These are phyloP conservation scores for Nepenthes gracilis DNA, from an alignment of 148 eudicot genomes.

Conservation along the genomic window DNA sequence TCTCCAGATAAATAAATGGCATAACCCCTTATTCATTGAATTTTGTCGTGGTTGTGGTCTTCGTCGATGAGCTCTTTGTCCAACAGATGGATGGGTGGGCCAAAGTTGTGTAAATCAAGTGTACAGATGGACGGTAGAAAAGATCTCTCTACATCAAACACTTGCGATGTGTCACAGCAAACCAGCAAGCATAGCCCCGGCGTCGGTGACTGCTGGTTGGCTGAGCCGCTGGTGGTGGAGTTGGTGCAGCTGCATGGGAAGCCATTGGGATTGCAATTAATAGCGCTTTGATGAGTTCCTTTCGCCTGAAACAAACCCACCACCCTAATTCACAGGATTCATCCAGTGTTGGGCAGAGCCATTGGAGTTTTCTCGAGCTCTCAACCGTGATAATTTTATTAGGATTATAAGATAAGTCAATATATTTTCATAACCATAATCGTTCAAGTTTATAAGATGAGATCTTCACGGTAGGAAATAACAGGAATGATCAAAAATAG, in stretches of 20 bases:
- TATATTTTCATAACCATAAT: no score
- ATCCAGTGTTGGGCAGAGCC: not conserved
- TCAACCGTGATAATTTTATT: no score
- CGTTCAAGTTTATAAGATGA: no score
- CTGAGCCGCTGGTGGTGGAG: conserved; percentile 12
- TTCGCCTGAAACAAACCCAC: conserved; percentile 32
- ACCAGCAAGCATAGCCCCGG: conserved; percentile 90
- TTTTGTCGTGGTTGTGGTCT: no score
- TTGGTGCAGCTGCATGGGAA: conserved; percentile 28
- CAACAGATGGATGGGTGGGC: conserved; percentile 13
- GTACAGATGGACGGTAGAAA: conserved; percentile 16
- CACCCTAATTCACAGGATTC: not conserved
- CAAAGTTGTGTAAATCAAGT: conserved; percentile 24
- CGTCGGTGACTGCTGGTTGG: conserved; percentile 34
- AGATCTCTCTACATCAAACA: conserved; percentile 1
- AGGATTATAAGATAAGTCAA: no score
- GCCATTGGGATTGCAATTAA: conserved; percentile 53
- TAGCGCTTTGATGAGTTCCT: conserved; percentile 83
- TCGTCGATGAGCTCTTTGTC: no score
- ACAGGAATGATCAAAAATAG: no score
- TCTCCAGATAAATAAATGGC: no score
- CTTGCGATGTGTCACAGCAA: conserved; percentile 34
- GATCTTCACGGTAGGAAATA: no score
- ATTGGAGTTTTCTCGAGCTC: no score
- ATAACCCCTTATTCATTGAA: no score